A percentile compares a stretch with the other conserved stretches of the same genome.
Evolutionary conservation across 2,329 filamentous ascomycete species (phyloP).

Genomic region (Xenoacremonium recifei): DNA sequence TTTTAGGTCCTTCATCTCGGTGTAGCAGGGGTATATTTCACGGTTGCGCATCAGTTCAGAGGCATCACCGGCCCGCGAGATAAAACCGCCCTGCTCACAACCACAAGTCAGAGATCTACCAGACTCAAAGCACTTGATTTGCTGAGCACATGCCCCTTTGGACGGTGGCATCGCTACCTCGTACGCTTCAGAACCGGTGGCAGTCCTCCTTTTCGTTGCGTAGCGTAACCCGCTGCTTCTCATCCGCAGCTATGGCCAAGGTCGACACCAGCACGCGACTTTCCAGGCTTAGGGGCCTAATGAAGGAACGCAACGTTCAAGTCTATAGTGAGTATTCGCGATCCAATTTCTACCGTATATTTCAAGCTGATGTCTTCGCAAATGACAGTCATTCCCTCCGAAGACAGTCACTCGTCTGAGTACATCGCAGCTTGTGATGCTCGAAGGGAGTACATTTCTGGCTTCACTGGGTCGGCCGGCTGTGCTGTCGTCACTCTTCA

Average conservation of each 20-base stretch:
- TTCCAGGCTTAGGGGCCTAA: constrained; percentile 73
- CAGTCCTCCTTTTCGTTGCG: constrained; percentile 3
- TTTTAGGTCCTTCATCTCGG: too few species aligned
- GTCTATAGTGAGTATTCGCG: constrained; percentile 75
- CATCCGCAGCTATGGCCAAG: constrained; percentile 29
- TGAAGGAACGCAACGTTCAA: constrained; percentile 84
- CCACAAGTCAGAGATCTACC: too few species aligned
- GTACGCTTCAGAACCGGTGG: constrained; percentile 16
- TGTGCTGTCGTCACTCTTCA: constrained; percentile 85
- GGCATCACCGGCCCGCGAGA: too few species aligned
- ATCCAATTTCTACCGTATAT: background rate
- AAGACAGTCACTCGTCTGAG: constrained; percentile 96
- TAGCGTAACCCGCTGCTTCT: constrained; percentile 11
- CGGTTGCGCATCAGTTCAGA: too few species aligned
- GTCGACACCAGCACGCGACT: constrained; percentile 79
- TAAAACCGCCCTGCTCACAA: too few species aligned
- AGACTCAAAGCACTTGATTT: too few species aligned
- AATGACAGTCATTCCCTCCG: constrained; percentile 80
- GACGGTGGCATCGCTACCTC: constrained; percentile 19
- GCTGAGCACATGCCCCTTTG: constrained; percentile 27
- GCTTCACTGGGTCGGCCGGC: constrained; percentile 93
- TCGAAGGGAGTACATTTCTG: constrained; percentile 85
- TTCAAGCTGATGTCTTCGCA: constrained; percentile 4
- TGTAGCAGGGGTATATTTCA: too few species aligned
- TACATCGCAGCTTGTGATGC: constrained; percentile 97